Evolutionary conservation across 2,329 filamentous ascomycete genomes (phyloP).

Genomic region (Talaromyces sp.): DNA sequence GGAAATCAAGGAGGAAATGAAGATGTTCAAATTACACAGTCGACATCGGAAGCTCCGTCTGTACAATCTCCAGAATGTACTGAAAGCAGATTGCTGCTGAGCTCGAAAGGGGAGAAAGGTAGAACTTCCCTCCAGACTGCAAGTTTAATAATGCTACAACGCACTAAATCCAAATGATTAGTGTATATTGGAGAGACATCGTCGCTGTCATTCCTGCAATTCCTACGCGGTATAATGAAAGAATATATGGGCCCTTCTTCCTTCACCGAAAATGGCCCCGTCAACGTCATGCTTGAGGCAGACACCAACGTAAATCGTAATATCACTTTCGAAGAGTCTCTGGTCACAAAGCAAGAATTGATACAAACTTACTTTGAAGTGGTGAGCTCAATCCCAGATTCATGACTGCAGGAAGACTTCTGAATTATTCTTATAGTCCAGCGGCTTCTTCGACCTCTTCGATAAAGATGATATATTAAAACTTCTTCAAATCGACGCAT

Average conservation of each 20-base stretch:
- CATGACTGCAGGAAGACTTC: neutral
- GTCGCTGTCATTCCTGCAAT: constrained; percentile 54
- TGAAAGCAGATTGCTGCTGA: constrained; percentile 12
- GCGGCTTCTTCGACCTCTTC: constrained; percentile 39
- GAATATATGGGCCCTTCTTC: constrained; percentile 51
- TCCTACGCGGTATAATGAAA: constrained; percentile 43
- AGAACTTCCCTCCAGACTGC: neutral
- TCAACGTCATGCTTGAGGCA: constrained; percentile 52
- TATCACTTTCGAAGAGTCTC: constrained; percentile 29
- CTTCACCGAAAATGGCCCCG: constrained; percentile 49
- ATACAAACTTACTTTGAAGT: constrained; percentile 29
- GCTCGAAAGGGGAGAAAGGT: constrained; percentile 14
- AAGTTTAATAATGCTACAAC: neutral
- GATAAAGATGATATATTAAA: constrained; percentile 24
- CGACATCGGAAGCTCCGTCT: neutral
- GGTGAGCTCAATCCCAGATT: constrained; percentile 16
- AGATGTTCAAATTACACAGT: neutral
- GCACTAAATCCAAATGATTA: constrained; percentile 11
- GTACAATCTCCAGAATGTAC: constrained; percentile 10
- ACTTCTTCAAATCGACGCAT: constrained; percentile 10
- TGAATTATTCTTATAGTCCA: constrained; percentile 27
- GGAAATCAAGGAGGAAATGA: neutral
- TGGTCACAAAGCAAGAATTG: constrained; percentile 30
- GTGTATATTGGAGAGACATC: constrained; percentile 40
- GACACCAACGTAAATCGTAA: constrained; percentile 34